Evolutionary conservation across 2,329 filamentous ascomycete genomes (phyloP).

Genomic region (Colletotrichum tofieldiae): DNA sequence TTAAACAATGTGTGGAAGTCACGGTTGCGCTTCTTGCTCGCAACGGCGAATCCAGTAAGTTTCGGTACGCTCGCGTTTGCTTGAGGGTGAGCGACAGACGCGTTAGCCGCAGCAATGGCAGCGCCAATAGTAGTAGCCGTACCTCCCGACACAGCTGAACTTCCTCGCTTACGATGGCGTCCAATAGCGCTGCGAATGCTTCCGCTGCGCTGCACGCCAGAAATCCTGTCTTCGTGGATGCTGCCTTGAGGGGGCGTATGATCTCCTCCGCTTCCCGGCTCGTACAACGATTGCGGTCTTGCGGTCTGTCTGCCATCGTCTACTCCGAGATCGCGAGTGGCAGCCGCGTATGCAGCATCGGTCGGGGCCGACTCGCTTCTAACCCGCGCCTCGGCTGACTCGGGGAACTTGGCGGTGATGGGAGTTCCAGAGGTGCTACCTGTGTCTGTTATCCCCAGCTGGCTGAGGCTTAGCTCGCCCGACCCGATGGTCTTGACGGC

Average conservation of each 20-base stretch:
- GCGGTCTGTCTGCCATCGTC: conserved; percentile 52
- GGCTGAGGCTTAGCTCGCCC: conserved; percentile 90
- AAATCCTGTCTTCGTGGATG: conserved; percentile 73
- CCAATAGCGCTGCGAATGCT: conserved; percentile 76
- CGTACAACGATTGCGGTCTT: conserved; percentile 67
- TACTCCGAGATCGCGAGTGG: conserved; percentile 53
- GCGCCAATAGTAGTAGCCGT: conserved; percentile 79
- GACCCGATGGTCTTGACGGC: conserved; percentile 91
- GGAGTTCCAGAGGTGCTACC: conserved; percentile 69
- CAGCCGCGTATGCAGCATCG: conserved; percentile 54
- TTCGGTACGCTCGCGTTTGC: conserved; percentile 76
- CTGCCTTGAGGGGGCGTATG: conserved; percentile 78
- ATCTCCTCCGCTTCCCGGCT: conserved; percentile 67
- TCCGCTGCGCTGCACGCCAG: conserved; percentile 72
- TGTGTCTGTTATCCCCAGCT: conserved; percentile 83
- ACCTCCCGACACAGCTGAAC: conserved; percentile 79
- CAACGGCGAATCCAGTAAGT: conserved; percentile 94
- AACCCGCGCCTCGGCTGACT: conserved; percentile 61
- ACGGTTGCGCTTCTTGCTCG: conserved; percentile 94
- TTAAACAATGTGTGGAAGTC: conserved; percentile 96
- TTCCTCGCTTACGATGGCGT: conserved; percentile 83
- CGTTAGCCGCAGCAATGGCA: conserved; percentile 77
- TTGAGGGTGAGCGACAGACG: conserved; percentile 77
- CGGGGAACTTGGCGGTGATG: conserved; percentile 69
- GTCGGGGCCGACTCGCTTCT: conserved; percentile 74